Evolutionary conservation across 2,329 filamentous ascomycete genomes (phyloP), one percentile per base, ranked within the genome.

Genomic region (Pseudogymnoascus sp.): DNA sequence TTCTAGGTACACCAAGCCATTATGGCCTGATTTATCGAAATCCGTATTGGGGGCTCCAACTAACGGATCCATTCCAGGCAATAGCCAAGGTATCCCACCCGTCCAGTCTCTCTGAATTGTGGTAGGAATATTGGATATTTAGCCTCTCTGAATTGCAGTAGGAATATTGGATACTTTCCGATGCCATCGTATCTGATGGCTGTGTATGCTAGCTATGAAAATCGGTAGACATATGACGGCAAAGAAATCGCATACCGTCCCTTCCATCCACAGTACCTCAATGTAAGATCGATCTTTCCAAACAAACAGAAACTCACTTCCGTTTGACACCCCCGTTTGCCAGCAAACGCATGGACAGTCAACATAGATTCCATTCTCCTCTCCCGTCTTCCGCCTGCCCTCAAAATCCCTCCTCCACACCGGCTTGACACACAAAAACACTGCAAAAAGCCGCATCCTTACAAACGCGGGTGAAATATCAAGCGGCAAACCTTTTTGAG

Each of bases 21-120:
- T 5, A n/a, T 56, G 29, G 17, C 29, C 29, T 56, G 50, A 56
- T 15, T 56, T 31, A 53, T 73, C 72, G 40, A 74, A 62, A 31
- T 74, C 70, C 68, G 73, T 72, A 50, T 69, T 67, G 44, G 69
- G 69, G 15, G 62, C 62, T 59, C 70, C 70, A 15, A 59, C 60
- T 3, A 68, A 65, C 3, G 63, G 64, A 61, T 71, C 67, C 3
- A 61, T 35, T 60, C 70, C 69, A 60, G 64, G 66, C 69, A 69
- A 71, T n/a, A 72, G 61, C 70, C 70, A 71, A 40, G 17, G 15
- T 13, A 37, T 15, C 35, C 23, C 23, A 23, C 23, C 23, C 23
- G 23, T 23, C 23, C 23, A 23, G 23, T 23, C 23, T 23, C 23
- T n/a, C n/a, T n/a, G n/a, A n/a, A n/a, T n/a, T n/a, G n/a, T n/a